Conservation (phyloP, 1,284 basidiomycete species). For the Ceratobasidium theobromae region DNA sequence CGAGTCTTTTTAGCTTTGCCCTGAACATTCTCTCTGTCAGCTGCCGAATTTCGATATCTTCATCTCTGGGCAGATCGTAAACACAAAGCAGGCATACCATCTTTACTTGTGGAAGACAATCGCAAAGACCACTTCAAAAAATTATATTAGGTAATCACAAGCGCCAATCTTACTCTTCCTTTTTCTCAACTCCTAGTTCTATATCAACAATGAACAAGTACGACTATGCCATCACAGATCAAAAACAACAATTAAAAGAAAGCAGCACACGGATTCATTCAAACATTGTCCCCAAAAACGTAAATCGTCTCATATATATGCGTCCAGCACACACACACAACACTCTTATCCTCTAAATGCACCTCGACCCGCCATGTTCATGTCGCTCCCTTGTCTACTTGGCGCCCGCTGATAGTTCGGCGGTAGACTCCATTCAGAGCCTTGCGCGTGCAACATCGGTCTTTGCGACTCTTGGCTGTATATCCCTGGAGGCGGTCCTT, state of each 20-base stretch:
- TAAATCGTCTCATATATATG: not conserved
- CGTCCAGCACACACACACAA: not conserved
- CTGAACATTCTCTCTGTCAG: too few relatives aligned
- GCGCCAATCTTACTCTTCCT: too few relatives aligned
- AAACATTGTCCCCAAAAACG: not conserved
- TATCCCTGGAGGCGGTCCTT: not conserved
- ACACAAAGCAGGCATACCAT: constrained; percentile 10
- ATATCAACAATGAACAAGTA: too few relatives aligned
- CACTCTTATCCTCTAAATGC: not conserved
- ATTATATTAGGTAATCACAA: constrained; percentile 21
- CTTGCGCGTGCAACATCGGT: not conserved
- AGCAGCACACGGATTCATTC: not conserved
- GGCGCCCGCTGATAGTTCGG: constrained; percentile 10
- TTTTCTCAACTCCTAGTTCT: too few relatives aligned
- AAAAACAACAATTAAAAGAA: not conserved
- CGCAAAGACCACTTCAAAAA: not conserved
- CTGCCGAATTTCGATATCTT: too few relatives aligned
- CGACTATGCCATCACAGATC: too few relatives aligned
- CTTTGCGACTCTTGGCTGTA: not conserved
- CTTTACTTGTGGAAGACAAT: not conserved
- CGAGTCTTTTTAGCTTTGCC: constrained; percentile 93
- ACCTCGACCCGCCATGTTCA: constrained; percentile 14
- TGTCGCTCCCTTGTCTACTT: constrained; percentile 1
- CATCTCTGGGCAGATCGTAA: too few relatives aligned
- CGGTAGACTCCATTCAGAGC: constrained; percentile 2